Evolutionary conservation across 2,329 filamentous ascomycete genomes (phyloP).

Genomic region (Massarina eburnea): DNA sequence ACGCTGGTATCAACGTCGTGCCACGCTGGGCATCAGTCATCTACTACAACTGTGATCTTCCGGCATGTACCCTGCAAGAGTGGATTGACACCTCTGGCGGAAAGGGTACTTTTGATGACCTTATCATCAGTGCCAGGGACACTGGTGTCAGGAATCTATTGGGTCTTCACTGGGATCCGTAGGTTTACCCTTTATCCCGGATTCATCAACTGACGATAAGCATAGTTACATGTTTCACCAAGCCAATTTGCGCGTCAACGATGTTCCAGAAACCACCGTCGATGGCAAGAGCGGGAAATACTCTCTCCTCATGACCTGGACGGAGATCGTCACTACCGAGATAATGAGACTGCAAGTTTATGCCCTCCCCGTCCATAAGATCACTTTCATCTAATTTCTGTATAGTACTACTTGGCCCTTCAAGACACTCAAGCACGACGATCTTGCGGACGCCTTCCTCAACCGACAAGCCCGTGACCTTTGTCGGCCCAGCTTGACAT

Average conservation of each 20-base stretch:
- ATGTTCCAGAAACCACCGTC: slow-evolving; percentile 51
- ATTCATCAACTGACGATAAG: slow-evolving; percentile 7
- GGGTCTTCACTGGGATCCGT: slow-evolving; percentile 56
- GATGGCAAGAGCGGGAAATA: slow-evolving; percentile 51
- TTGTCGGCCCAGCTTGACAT: slow-evolving; percentile 54
- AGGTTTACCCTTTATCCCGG: slow-evolving; percentile 10
- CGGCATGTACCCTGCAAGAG: slow-evolving; percentile 59
- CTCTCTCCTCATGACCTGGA: slow-evolving; percentile 61
- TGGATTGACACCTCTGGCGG: slow-evolving; percentile 63
- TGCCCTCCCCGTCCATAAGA: background rate
- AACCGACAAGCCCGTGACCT: slow-evolving; percentile 57
- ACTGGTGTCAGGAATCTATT: slow-evolving; percentile 61
- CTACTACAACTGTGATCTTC: slow-evolving; percentile 65
- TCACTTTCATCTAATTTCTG: slow-evolving; percentile 8
- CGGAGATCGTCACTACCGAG: slow-evolving; percentile 57
- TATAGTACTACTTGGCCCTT: slow-evolving; percentile 53
- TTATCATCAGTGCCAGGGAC: slow-evolving; percentile 54
- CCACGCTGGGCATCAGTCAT: slow-evolving; percentile 64
- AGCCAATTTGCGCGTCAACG: slow-evolving; percentile 58
- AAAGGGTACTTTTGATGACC: slow-evolving; percentile 54
- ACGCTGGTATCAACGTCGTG: slow-evolving; percentile 58
- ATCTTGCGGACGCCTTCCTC: slow-evolving; percentile 55
- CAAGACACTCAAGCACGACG: slow-evolving; percentile 58
- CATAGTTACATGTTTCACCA: slow-evolving; percentile 64
- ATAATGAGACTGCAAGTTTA: slow-evolving; percentile 51